Percentiles rank a stretch among this genome's conserved stretches.
Conservation (phyloP, 139 green algal species). For the Chlamydomonas asymmetrica region DNA sequence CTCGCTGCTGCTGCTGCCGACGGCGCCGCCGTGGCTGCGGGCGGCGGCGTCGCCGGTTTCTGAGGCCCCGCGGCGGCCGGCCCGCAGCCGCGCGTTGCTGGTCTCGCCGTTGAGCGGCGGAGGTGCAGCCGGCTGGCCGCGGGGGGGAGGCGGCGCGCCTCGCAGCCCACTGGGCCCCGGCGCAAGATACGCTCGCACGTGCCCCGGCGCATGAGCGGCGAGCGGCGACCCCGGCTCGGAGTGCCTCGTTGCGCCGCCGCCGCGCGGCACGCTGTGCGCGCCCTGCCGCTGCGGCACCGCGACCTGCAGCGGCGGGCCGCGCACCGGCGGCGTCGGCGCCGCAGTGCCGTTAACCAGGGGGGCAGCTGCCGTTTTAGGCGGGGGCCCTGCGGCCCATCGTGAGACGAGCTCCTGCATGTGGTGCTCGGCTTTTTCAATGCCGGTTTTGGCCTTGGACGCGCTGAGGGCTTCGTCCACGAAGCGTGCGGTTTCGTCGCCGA, state of each 20-base stretch:
- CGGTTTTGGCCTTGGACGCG: neutral
- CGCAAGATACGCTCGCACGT: too few species aligned
- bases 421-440: neutral
- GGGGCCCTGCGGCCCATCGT: neutral
- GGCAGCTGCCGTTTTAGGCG: neutral
- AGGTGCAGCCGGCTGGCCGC: too few species aligned
- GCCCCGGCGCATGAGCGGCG: too few species aligned
- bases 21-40: too few species aligned
- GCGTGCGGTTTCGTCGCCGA: conserved; percentile 8
- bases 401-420: neutral
- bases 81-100: too few species aligned
- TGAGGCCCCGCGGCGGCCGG: too few species aligned
- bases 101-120: too few species aligned
- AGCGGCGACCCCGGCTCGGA: too few species aligned
- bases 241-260: neutral
- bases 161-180: too few species aligned
- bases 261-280: neutral
- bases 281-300: neutral
- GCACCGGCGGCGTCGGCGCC: neutral
- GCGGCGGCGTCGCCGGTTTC: too few species aligned
- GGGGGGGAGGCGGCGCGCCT: too few species aligned
- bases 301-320: neutral
- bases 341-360: neutral
- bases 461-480: conserved; percentile 17
- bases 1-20: too few species aligned